A percentile compares a stretch with the other conserved stretches of the same genome.
Conservation (phyloP, 2,329 filamentous ascomycete genomes). For the Zymoseptoria pseudotritici region DNA sequence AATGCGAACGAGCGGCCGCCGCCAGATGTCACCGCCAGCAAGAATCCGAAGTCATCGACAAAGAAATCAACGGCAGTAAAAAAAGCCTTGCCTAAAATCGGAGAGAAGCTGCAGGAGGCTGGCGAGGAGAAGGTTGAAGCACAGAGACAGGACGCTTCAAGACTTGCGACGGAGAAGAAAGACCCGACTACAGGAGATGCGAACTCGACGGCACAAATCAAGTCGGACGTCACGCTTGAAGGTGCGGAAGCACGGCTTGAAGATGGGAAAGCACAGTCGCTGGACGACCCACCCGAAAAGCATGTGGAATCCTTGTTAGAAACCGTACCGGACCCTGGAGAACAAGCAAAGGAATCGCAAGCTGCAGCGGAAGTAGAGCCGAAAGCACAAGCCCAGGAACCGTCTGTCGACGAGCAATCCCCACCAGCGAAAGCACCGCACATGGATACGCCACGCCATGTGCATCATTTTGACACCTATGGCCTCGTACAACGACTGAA, state of each 20-base stretch:
- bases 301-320: slow-evolving; percentile 24
- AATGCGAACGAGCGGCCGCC: slow-evolving; percentile 39
- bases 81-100: slow-evolving; percentile 25
- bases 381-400: slow-evolving; percentile 22
- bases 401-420: slow-evolving; percentile 35
- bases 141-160: slow-evolving; percentile 7
- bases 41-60: slow-evolving; percentile 12
- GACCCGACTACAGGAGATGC: slow-evolving; percentile 15
- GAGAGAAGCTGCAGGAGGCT: slow-evolving; percentile 23
- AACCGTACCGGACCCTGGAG: slow-evolving; percentile 20
- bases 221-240: slow-evolving; percentile 20
- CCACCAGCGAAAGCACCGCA: slow-evolving; percentile 48
- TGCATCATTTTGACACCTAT: slow-evolving; percentile 96
- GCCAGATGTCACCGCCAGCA: slow-evolving; percentile 29
- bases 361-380: slow-evolving; percentile 2
- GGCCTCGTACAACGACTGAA: slow-evolving; percentile 75
- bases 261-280: slow-evolving; percentile 6
- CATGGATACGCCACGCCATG: slow-evolving; percentile 66
- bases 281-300: slow-evolving; percentile 15
- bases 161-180: slow-evolving; percentile 6
- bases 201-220: slow-evolving; percentile 1
- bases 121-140: slow-evolving; percentile 22
- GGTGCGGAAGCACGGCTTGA: slow-evolving; percentile 6
- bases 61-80: slow-evolving; percentile 6
- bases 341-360: slow-evolving; percentile 14